Percentiles rank a stretch among this genome's conserved stretches.
Evolutionary conservation across 306 rosid species (phyloP).

Genomic region (Malus sylvestris): DNA sequence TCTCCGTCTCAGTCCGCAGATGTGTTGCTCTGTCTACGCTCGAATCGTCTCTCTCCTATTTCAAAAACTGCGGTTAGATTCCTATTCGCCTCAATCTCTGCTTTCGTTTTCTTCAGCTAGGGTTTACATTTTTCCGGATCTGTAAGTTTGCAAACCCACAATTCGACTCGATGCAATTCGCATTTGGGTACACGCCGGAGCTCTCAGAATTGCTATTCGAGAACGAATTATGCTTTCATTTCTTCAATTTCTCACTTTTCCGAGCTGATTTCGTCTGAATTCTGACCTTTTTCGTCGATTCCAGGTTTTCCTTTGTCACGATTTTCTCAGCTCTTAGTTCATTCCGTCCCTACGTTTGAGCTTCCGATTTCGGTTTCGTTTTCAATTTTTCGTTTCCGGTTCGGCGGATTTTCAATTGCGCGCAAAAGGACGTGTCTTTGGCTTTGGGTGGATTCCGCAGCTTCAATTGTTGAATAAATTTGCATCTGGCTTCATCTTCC

Average conservation of each 20-base stretch:
- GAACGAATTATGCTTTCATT: neutral
- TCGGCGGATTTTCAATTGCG: conserved; percentile 4
- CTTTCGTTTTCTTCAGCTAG: neutral
- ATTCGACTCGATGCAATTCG: neutral
- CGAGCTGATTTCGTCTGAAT: neutral
- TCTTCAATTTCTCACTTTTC: neutral
- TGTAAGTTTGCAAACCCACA: neutral
- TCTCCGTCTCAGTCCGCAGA: conserved; percentile 19
- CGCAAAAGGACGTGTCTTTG: conserved; percentile 10
- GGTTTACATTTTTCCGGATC: conserved; percentile 1
- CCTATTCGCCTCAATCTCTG: neutral
- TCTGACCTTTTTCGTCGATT: neutral
- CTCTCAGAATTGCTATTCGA: neutral
- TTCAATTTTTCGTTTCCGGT: neutral
- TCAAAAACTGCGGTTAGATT: conserved; percentile 33
- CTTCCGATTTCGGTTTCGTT: conserved; percentile 11
- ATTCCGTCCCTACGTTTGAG: conserved; percentile 21
- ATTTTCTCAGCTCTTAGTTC: conserved; percentile 29
- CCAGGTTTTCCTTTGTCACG: conserved; percentile 34
- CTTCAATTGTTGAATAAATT: conserved; percentile 19
- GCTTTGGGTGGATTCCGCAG: conserved; percentile 19
- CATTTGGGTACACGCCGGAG: neutral
- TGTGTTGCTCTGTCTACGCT: conserved; percentile 29
- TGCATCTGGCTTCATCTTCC: conserved; percentile 10
- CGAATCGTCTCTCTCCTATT: conserved; percentile 26